Conservation (phyloP, 1,139 yeast species). For the Diutina mesorugosa region DNA sequence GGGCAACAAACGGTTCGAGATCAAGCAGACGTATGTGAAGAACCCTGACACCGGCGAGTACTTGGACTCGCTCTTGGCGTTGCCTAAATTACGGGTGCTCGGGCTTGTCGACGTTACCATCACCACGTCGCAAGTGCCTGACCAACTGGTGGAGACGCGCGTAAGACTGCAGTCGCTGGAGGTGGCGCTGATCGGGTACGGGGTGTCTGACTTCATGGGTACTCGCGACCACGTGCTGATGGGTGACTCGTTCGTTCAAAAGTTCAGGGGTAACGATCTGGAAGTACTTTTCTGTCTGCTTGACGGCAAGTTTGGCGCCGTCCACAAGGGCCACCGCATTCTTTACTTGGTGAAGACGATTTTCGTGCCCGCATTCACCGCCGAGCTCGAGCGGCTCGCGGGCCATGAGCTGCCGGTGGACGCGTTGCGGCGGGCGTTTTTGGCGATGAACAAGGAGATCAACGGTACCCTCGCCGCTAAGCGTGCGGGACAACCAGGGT, state of each 20-base stretch:
- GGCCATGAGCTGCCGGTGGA: conserved; percentile 34
- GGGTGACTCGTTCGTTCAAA: conserved; percentile 78
- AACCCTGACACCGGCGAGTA: conserved; percentile 37
- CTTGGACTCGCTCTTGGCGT: conserved; percentile 64
- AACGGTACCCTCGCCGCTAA: conserved; percentile 27
- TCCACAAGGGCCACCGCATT: conserved; percentile 42
- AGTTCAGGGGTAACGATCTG: conserved; percentile 71
- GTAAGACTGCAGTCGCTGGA: conserved; percentile 89
- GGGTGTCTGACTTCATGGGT: conserved; percentile 85
- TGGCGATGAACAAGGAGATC: conserved; percentile 71
- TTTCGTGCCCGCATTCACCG: conserved; percentile 49
- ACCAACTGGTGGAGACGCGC: conserved; percentile 72
- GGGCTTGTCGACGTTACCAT: conserved; percentile 94
- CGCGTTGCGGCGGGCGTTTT: conserved; percentile 71
- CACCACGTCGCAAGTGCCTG: conserved; percentile 77
- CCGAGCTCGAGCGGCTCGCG: conserved; percentile 44
- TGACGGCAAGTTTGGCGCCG: conserved; percentile 50
- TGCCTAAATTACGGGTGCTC: conserved; percentile 58
- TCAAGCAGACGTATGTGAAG: conserved; percentile 45
- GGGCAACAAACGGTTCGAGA: conserved; percentile 86
- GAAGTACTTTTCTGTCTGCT: conserved; percentile 68
- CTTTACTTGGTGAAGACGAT: conserved; percentile 66
- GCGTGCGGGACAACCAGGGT: conserved; percentile 12
- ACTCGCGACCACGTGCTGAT: conserved; percentile 52
- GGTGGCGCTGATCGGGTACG: conserved; percentile 67